Conservation (phyloP, 441 rosid species). For the Pelargonium citronellum region DNA sequence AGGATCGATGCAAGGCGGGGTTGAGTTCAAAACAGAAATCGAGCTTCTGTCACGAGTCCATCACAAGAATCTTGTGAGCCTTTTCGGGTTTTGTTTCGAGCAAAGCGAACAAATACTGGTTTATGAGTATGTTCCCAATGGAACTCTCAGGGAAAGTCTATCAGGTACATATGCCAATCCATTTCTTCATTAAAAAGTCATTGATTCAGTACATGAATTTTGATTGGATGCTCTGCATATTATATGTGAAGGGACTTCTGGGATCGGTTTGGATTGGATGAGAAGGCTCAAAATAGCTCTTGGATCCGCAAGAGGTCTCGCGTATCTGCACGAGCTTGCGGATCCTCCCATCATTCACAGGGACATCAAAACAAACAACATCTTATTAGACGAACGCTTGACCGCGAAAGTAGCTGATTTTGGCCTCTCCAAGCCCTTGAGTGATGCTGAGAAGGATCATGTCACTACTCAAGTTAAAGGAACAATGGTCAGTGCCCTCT, state of each 20-base stretch:
- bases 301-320: slow-evolving; percentile 65
- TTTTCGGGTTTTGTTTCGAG: slow-evolving; percentile 69
- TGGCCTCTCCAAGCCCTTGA: slow-evolving; percentile 66
- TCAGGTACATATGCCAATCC: slow-evolving; percentile 41
- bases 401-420: slow-evolving; percentile 79
- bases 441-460: slow-evolving; percentile 44
- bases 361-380: slow-evolving; percentile 65
- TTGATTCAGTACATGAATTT: too few species aligned
- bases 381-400: slow-evolving; percentile 55
- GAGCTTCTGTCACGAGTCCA: slow-evolving; percentile 91
- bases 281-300: slow-evolving; percentile 62
- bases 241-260: slow-evolving; percentile 48
- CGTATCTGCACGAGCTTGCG: slow-evolving; percentile 76
- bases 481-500: slow-evolving; percentile 59
- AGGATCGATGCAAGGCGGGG: slow-evolving; percentile 82
- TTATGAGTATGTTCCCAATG: slow-evolving; percentile 68
- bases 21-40: slow-evolving; percentile 81
- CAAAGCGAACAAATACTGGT: slow-evolving; percentile 67
- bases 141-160: slow-evolving; percentile 53
- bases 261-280: slow-evolving; percentile 62
- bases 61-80: slow-evolving; percentile 73
- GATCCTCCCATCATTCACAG: slow-evolving; percentile 77
- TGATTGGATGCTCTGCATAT: neutral
- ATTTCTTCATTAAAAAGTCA: neutral
- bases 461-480: slow-evolving; percentile 79